phyloP scores from a whole-genome alignment of 768 basidiomycete species.

The Tricholoma saponaceum region DNA sequence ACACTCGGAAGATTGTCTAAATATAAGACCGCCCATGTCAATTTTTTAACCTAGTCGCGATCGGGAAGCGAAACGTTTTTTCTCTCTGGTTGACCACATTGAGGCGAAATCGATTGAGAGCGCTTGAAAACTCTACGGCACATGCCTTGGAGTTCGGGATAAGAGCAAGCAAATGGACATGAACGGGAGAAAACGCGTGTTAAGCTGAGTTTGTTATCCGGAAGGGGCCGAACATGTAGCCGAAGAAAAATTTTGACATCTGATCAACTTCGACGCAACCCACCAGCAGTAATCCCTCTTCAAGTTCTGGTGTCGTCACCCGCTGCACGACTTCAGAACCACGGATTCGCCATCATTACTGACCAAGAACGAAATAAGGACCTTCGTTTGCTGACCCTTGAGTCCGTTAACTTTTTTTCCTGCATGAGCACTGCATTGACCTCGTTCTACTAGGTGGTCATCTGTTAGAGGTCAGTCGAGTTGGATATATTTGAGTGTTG shows the following conservation, averaged over 20 bases:
- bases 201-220: neutral
- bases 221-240: neutral
- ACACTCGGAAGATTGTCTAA: too few relatives aligned
- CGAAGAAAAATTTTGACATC: neutral
- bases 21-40: too few relatives aligned
- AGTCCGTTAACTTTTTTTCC: conserved; percentile 41
- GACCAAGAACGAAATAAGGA: conserved; percentile 75
- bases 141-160: too few relatives aligned
- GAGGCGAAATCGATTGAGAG: too few relatives aligned
- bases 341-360: conserved; percentile 54
- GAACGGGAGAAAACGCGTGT: too few relatives aligned
- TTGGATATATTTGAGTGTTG: conserved; percentile 4
- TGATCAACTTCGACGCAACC: neutral
- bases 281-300: neutral
- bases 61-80: too few relatives aligned
- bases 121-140: too few relatives aligned
- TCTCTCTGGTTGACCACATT: too few relatives aligned
- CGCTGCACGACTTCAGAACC: conserved; percentile 36
- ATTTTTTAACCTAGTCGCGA: too few relatives aligned
- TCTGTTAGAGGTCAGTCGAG: conserved; percentile 58
- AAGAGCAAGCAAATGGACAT: too few relatives aligned
- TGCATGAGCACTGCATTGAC: neutral
- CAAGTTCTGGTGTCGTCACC: conserved; percentile 17
- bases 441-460: conserved; percentile 55
- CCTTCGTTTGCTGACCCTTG: conserved; percentile 79